phyloP scores from a whole-genome alignment of 108 stramenopile genomes.

The Schizochytrium sp. region DNA sequence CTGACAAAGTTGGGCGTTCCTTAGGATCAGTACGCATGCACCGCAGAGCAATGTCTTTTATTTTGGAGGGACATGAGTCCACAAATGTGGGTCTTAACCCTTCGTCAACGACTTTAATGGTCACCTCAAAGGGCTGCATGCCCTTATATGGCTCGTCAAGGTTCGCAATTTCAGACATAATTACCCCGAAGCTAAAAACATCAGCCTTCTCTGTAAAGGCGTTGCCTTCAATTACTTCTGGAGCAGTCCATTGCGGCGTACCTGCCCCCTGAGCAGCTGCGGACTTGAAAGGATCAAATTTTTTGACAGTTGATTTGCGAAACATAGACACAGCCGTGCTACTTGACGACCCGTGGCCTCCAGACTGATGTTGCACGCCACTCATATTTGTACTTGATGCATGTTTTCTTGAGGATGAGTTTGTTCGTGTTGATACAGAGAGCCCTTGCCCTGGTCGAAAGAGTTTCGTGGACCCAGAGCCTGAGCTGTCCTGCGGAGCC shows the following conservation, averaged over 20 bases:
- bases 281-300: conserved; percentile 48
- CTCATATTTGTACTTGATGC: too few relatives aligned
- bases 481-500: neutral
- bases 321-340: neutral
- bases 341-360: too few relatives aligned
- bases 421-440: neutral
- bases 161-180: conserved; percentile 74
- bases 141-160: conserved; percentile 73
- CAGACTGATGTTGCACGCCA: too few relatives aligned
- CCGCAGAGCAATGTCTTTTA: neutral
- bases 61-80: neutral
- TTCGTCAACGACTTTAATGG: conserved; percentile 36
- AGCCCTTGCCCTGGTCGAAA: neutral
- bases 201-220: conserved; percentile 77
- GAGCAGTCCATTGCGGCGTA: conserved; percentile 79
- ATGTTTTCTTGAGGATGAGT: too few relatives aligned
- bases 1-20: conserved; percentile 14
- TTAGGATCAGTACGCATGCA: conserved; percentile 34
- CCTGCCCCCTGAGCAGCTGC: conserved; percentile 59
- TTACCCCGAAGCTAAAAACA: conserved; percentile 76
- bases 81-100: neutral
- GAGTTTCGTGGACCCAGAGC: neutral
- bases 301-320: neutral
- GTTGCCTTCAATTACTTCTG: conserved; percentile 75
- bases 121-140: conserved; percentile 75